Evolutionary conservation across 1,284 basidiomycete genomes (phyloP).

Genomic region (Bondarzewia mesenterica): DNA sequence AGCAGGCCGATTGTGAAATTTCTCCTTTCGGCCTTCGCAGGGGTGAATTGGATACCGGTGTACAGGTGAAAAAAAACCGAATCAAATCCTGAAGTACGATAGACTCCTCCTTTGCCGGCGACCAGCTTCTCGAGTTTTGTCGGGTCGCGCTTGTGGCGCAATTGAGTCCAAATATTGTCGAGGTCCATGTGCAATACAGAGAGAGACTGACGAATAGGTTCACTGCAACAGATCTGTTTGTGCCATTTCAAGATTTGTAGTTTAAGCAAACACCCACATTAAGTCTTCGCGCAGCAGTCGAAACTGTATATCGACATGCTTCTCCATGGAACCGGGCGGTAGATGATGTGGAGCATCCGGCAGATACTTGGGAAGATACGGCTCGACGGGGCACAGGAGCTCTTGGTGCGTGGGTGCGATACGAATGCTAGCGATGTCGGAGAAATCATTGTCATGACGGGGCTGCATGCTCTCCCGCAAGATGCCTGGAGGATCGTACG

Average conservation of each 20-base stretch:
- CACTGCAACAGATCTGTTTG: constrained; percentile 11
- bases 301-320: constrained; percentile 63
- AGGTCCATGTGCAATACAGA: constrained; percentile 25
- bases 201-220: constrained; percentile 25
- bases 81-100: constrained; percentile 17
- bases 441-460: constrained; percentile 60
- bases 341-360: constrained; percentile 53
- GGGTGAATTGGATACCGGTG: constrained; percentile 18
- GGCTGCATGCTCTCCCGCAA: constrained; percentile 36
- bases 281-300: constrained; percentile 63
- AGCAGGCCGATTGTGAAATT: constrained; percentile 17
- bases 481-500: constrained; percentile 48
- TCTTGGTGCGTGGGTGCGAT: constrained; percentile 60
- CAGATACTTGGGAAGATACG: constrained; percentile 53
- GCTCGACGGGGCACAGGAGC: constrained; percentile 33
- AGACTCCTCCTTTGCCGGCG: constrained; percentile 22
- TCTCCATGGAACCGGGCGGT: constrained; percentile 45
- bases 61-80: constrained; percentile 22
- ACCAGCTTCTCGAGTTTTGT: constrained; percentile 20
- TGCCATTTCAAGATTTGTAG: background rate
- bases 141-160: background rate
- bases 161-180: constrained; percentile 1
- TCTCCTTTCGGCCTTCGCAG: constrained; percentile 16
- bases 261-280: constrained; percentile 30
- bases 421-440: constrained; percentile 46